Percentiles rank a stretch among this genome's conserved stretches.
Evolutionary conservation across 73 alveolate genomes (phyloP).

Genomic region (Paramecium caudatum): DNA sequence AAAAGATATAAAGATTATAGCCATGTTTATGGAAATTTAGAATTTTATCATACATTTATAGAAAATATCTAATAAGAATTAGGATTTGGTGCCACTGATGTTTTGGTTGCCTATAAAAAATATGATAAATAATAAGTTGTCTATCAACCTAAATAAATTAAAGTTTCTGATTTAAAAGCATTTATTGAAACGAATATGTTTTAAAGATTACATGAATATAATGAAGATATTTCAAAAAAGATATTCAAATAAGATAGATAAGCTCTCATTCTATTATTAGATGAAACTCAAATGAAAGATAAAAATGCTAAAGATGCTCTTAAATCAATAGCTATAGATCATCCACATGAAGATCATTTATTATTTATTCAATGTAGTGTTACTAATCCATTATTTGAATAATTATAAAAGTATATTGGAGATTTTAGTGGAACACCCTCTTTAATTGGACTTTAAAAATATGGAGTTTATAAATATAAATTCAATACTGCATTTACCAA

Average conservation of each 20-base stretch:
- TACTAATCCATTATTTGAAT: not conserved
- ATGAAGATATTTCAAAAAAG: slow-evolving; percentile 38
- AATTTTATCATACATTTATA: slow-evolving; percentile 33
- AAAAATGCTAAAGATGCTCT: slow-evolving; percentile 59
- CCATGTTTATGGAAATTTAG: slow-evolving; percentile 43
- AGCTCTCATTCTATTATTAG: not conserved
- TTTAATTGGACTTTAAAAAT: slow-evolving; percentile 6
- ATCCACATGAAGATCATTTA: slow-evolving; percentile 38
- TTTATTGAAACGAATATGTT: slow-evolving; percentile 23
- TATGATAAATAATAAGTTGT: slow-evolving; percentile 31
- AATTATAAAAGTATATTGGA: not conserved
- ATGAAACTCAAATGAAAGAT: slow-evolving; percentile 60
- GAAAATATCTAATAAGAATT: slow-evolving; percentile 30
- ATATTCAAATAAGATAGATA: slow-evolving; percentile 48
- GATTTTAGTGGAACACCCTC: slow-evolving; percentile 52
- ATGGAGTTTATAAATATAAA: slow-evolving; percentile 42
- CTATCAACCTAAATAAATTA: slow-evolving; percentile 10
- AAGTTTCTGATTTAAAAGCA: slow-evolving; percentile 40
- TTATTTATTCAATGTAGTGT: slow-evolving; percentile 30
- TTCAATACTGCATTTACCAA: slow-evolving; percentile 46
- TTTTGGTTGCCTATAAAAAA: slow-evolving; percentile 20
- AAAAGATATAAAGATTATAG: slow-evolving; percentile 57
- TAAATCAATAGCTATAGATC: not conserved
- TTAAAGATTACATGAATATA: not conserved
- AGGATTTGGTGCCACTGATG: slow-evolving; percentile 29